A percentile compares a stretch with the other conserved stretches of the same genome.
Conservation (phyloP, 805 yeast genomes). For the Candida ulmi region DNA sequence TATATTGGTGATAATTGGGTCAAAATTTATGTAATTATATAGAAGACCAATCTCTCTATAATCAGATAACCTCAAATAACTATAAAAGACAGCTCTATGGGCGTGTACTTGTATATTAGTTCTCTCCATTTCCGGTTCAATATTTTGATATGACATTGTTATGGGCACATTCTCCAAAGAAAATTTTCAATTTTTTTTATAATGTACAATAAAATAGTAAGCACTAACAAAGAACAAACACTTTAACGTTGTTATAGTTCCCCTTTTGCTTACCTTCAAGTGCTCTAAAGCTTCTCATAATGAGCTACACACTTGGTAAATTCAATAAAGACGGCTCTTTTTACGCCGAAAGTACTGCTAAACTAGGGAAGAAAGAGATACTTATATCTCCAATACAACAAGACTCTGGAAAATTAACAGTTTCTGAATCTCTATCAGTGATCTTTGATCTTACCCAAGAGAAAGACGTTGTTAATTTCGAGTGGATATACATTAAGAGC, state of each 20-base stretch:
- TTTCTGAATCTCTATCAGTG: slow-evolving; percentile 20
- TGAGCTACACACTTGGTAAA: slow-evolving; percentile 7
- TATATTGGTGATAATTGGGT: no score
- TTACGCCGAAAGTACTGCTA: slow-evolving; percentile 35
- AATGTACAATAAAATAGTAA: not conserved
- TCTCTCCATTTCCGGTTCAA: no score
- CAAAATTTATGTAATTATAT: no score
- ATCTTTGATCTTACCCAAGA: slow-evolving; percentile 37
- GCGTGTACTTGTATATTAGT: no score
- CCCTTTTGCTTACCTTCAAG: not conserved
- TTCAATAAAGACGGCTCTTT: slow-evolving; percentile 28
- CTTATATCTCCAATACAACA: slow-evolving; percentile 31
- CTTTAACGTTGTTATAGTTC: not conserved
- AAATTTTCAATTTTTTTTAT: not conserved
- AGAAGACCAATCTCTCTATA: no score
- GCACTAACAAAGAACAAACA: not conserved
- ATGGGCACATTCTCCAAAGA: not conserved
- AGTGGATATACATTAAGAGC: slow-evolving; percentile 29
- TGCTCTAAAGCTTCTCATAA: not conserved
- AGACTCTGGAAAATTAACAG: slow-evolving; percentile 12
- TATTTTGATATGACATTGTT: not conserved
- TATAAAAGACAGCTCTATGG: no score
- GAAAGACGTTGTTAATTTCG: slow-evolving; percentile 29
- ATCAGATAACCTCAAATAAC: no score
- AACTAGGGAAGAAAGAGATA: slow-evolving; percentile 41